Conservation (phyloP, 495 filamentous ascomycete species). For the Saxophila tyrrhenica region DNA sequence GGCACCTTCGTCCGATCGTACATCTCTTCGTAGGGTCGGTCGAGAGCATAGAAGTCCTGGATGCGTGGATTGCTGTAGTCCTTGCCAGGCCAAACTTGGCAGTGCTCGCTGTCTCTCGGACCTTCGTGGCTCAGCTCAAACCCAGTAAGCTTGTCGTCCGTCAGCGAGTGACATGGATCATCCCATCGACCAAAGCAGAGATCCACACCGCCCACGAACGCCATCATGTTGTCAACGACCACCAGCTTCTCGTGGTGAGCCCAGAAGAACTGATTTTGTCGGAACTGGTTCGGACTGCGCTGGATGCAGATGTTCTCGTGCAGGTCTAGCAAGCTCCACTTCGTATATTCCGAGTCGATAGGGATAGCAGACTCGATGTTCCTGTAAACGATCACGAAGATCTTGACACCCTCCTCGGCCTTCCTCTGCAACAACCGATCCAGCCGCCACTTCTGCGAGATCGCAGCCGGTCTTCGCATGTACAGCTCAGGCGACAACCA, state of each 20-base stretch:
- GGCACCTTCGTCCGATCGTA: constrained; percentile 82
- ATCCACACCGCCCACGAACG: constrained; percentile 94
- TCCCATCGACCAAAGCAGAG: constrained; percentile 98
- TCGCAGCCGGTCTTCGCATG: constrained; percentile 85
- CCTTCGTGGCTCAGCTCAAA: constrained; percentile 64
- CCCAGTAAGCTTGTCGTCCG: constrained; percentile 89
- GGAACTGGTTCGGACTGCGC: constrained; percentile 89
- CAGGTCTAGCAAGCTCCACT: constrained; percentile 90
- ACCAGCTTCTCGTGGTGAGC: constrained; percentile 97
- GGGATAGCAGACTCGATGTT: constrained; percentile 97
- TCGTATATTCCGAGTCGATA: constrained; percentile 98
- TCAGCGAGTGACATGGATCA: constrained; percentile 78
- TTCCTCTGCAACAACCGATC: constrained; percentile 92
- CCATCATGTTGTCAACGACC: constrained; percentile 90
- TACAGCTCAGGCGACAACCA: constrained; percentile 97
- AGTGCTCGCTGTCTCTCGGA: constrained; percentile 84
- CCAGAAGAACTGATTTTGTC: constrained; percentile 99
- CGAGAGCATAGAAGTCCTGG: constrained; percentile 84
- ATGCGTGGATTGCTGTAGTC: constrained; percentile 97
- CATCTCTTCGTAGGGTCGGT: constrained; percentile 98
- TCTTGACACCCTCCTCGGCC: constrained; percentile 87
- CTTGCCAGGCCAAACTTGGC: constrained; percentile 95
- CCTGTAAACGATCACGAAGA: constrained; percentile 96
- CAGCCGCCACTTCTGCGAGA: constrained; percentile 97
- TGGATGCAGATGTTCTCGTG: constrained; percentile 95